phyloP scores from a whole-genome alignment of 768 basidiomycete genomes.

The Hypholoma fasciculare region DNA sequence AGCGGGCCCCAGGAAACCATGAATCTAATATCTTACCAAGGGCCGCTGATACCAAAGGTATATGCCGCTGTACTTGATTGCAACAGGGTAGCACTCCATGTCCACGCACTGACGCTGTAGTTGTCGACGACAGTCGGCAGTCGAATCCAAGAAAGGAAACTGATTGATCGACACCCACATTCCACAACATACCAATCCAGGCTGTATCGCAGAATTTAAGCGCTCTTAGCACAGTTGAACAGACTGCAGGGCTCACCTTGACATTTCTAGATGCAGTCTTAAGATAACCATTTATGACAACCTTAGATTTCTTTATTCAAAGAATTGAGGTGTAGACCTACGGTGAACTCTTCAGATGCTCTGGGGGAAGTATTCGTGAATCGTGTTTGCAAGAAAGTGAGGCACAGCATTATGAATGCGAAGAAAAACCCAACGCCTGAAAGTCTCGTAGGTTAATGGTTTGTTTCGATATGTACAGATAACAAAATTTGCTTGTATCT shows the following conservation, averaged over 20 bases:
- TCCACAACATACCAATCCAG: conserved; percentile 50
- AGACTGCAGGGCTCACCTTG: conserved; percentile 27
- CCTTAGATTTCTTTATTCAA: too few species aligned
- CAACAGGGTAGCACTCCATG: conserved; percentile 57
- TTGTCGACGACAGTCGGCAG: neutral
- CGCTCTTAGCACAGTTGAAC: neutral
- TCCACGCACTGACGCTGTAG: conserved; percentile 51
- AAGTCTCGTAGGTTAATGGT: neutral
- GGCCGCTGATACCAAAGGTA: conserved; percentile 50
- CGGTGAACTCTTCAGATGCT: conserved; percentile 51
- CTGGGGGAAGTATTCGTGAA: conserved; percentile 45
- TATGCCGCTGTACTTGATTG: conserved; percentile 55
- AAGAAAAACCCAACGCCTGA: conserved; percentile 53
- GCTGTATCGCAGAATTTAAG: conserved; percentile 23
- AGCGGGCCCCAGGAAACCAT: neutral
- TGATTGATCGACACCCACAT: conserved; percentile 29
- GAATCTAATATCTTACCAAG: conserved; percentile 31
- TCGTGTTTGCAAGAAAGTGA: conserved; percentile 45
- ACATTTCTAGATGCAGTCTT: conserved; percentile 47
- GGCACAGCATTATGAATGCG: conserved; percentile 43
- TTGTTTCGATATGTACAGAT: neutral
- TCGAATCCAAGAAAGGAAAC: neutral
- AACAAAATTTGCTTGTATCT: conserved; percentile 6
- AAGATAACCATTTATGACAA: too few species aligned
- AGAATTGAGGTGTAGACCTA: conserved; percentile 16